These are phyloP conservation scores for Aspergillus asperescens DNA, from an alignment of 495 filamentous ascomycete species.

Conservation along the genomic window DNA sequence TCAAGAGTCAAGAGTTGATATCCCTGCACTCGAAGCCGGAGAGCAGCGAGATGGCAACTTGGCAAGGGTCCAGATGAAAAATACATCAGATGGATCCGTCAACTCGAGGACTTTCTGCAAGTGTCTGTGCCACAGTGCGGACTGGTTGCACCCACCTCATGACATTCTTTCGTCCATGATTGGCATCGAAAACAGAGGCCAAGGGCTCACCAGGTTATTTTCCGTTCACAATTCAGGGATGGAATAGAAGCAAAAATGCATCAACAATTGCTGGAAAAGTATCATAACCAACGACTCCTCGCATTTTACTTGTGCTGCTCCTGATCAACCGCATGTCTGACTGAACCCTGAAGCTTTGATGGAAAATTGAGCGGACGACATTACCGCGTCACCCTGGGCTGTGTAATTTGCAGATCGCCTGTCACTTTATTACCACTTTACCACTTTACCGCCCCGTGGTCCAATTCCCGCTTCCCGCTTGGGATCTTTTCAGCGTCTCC, in stretches of 20 bases:
- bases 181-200: constrained; percentile 14
- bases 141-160: background rate
- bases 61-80: constrained; percentile 12
- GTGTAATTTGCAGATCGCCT: constrained; percentile 16
- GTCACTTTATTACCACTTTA: background rate
- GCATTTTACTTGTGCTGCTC: too few species aligned
- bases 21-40: too few species aligned
- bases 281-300: background rate
- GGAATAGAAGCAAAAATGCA: too few species aligned
- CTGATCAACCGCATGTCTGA: too few species aligned
- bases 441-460: constrained; percentile 17
- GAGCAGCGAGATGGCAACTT: background rate
- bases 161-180: constrained; percentile 17
- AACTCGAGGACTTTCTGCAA: constrained; percentile 15
- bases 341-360: background rate
- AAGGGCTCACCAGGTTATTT: too few species aligned
- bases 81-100: background rate
- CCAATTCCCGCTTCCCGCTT: constrained; percentile 20
- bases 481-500: constrained; percentile 17
- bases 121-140: too few species aligned
- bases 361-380: too few species aligned
- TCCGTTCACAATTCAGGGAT: too few species aligned
- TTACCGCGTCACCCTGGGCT: too few species aligned
- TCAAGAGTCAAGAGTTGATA: too few species aligned
- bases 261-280: too few species aligned